phyloP scores from a whole-genome alignment of 371 early-diverging fungal genomes.

The Circinella minor region DNA sequence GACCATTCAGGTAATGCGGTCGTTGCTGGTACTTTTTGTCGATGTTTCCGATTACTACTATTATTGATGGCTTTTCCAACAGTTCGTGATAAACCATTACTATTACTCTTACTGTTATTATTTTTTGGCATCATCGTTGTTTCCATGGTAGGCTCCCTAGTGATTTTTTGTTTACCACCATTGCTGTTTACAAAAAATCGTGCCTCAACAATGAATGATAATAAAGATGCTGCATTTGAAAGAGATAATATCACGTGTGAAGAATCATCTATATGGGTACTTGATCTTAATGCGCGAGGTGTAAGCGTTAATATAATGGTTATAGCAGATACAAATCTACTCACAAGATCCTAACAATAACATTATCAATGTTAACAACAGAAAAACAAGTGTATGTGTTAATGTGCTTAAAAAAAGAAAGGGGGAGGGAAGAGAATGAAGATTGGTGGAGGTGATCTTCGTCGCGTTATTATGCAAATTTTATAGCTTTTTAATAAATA shows the following conservation, averaged over 20 bases:
- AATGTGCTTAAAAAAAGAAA: too few species aligned
- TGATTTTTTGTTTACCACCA: neutral
- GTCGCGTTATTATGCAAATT: too few species aligned
- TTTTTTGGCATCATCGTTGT: neutral
- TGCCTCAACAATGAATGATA: constrained; percentile 12
- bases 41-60: neutral
- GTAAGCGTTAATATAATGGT: constrained; percentile 14
- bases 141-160: too few species aligned
- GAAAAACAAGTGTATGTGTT: neutral
- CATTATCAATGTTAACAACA: neutral
- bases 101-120: neutral
- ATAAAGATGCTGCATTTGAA: constrained; percentile 11
- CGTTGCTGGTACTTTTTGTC: too few species aligned
- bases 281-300: constrained; percentile 10
- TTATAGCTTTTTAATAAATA: neutral
- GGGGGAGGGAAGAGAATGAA: too few species aligned
- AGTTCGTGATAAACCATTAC: neutral
- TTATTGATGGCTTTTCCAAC: neutral
- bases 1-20: neutral
- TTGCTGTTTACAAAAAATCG: neutral
- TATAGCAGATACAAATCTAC: constrained; percentile 11
- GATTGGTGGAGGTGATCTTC: too few species aligned
- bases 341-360: neutral
- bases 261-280: neutral
- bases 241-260: neutral